Conservation (phyloP, 2,329 filamentous ascomycete genomes). For the Nemania diffusa region DNA sequence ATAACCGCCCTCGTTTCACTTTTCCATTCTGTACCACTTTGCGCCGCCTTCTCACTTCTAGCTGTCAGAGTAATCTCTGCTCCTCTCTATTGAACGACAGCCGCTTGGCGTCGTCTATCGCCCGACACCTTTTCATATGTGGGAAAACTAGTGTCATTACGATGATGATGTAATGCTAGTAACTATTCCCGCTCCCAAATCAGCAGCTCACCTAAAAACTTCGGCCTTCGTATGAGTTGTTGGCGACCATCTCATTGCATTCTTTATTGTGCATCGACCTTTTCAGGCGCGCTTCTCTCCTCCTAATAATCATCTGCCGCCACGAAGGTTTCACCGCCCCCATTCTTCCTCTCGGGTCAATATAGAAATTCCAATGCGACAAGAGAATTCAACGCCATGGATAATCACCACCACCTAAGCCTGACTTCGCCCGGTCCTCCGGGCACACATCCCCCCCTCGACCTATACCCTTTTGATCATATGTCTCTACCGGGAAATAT, state of each 20-base stretch:
- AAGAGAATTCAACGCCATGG: slow-evolving; percentile 24
- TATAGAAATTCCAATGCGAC: slow-evolving; percentile 13
- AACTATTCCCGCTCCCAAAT: neutral
- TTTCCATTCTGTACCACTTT: neutral
- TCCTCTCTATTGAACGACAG: slow-evolving; percentile 11
- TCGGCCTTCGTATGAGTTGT: neutral
- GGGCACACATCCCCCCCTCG: slow-evolving; percentile 36
- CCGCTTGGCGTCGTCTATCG: neutral
- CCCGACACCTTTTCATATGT: neutral
- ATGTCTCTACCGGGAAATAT: slow-evolving; percentile 21
- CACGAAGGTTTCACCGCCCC: neutral
- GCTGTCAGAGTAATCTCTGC: neutral
- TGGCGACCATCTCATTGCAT: slow-evolving; percentile 5
- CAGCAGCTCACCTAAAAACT: neutral
- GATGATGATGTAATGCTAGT: slow-evolving; percentile 25
- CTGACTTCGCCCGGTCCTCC: slow-evolving; percentile 38
- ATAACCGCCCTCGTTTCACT: neutral
- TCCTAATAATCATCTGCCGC: neutral
- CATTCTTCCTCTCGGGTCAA: neutral
- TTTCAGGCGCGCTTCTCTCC: neutral
- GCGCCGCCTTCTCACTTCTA: neutral
- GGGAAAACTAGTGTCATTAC: slow-evolving; percentile 9
- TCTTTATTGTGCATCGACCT: neutral
- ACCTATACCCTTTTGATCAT: slow-evolving; percentile 35
- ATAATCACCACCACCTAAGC: slow-evolving; percentile 38